Conservation (phyloP, 768 basidiomycete genomes). For the Agaricus subrufescens region DNA sequence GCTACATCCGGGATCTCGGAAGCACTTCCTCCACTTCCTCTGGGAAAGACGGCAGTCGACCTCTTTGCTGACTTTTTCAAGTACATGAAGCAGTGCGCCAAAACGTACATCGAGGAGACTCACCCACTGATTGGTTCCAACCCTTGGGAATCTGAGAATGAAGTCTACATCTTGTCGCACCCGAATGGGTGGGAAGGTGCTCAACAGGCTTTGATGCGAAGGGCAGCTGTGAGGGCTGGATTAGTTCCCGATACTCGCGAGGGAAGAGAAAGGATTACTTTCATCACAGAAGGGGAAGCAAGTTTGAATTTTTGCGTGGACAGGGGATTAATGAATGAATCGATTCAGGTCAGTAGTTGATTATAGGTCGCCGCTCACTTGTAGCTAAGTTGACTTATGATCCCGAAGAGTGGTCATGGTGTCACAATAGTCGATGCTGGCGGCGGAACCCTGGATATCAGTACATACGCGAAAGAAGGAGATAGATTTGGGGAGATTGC, state of each 20-base stretch:
- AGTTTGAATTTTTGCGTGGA: constrained; percentile 44
- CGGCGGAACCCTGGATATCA: no score
- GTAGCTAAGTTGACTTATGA: no score
- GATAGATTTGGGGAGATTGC: no score
- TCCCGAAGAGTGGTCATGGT: no score
- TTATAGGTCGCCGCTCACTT: not conserved
- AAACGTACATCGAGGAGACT: constrained; percentile 32
- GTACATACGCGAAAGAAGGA: no score
- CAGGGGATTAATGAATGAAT: constrained; percentile 10
- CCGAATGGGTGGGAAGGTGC: constrained; percentile 53
- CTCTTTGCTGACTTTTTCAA: constrained; percentile 37
- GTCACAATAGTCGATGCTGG: no score
- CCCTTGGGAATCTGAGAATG: constrained; percentile 20
- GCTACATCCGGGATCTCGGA: not conserved
- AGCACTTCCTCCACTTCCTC: constrained; percentile 25
- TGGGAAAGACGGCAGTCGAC: constrained; percentile 26
- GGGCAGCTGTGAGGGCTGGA: constrained; percentile 40
- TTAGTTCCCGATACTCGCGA: constrained; percentile 29
- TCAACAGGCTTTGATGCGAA: constrained; percentile 46
- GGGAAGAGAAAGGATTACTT: constrained; percentile 34
- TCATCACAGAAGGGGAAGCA: constrained; percentile 54
- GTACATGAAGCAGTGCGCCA: constrained; percentile 34
- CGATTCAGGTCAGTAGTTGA: constrained; percentile 3
- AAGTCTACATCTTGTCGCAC: constrained; percentile 40
- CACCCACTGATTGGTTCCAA: constrained; percentile 28